These are phyloP conservation scores for Penicillium sp. DNA, from an alignment of 2,329 filamentous ascomycete genomes.

Conservation along the genomic window DNA sequence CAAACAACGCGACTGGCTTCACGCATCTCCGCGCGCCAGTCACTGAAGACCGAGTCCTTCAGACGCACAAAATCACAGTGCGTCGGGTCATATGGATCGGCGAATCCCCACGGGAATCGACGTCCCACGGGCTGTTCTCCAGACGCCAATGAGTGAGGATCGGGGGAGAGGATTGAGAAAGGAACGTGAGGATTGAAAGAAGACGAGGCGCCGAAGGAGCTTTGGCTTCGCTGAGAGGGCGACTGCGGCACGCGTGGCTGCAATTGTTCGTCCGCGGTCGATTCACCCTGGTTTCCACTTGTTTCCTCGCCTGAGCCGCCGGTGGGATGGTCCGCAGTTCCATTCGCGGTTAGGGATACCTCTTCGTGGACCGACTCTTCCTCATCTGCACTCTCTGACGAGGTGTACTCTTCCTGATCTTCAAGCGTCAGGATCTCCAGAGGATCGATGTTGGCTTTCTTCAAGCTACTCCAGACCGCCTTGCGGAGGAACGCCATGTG, in stretches of 20 bases:
- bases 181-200: slow-evolving; percentile 63
- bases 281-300: slow-evolving; percentile 11
- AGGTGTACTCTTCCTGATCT: slow-evolving; percentile 61
- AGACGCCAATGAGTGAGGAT: slow-evolving; percentile 65
- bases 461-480: slow-evolving; percentile 81
- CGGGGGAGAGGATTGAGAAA: slow-evolving; percentile 88
- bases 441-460: slow-evolving; percentile 79
- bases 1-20: slow-evolving; percentile 86
- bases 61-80: slow-evolving; percentile 92
- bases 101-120: slow-evolving; percentile 93
- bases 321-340: slow-evolving; percentile 22
- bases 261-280: slow-evolving; percentile 6
- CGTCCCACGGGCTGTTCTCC: slow-evolving; percentile 59
- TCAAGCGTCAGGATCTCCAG: slow-evolving; percentile 80
- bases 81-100: slow-evolving; percentile 80
- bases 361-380: slow-evolving; percentile 25
- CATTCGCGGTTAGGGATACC: slow-evolving; percentile 9
- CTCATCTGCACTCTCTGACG: slow-evolving; percentile 44
- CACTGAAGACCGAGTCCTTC: slow-evolving; percentile 85
- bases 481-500: slow-evolving; percentile 93
- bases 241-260: slow-evolving; percentile 22
- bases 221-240: slow-evolving; percentile 32
- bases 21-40: slow-evolving; percentile 87
- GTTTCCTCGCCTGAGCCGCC: slow-evolving; percentile 9
- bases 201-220: slow-evolving; percentile 43